Evolutionary conservation across 345 rosid genomes (phyloP).

Genomic region (Theobroma cacao): DNA sequence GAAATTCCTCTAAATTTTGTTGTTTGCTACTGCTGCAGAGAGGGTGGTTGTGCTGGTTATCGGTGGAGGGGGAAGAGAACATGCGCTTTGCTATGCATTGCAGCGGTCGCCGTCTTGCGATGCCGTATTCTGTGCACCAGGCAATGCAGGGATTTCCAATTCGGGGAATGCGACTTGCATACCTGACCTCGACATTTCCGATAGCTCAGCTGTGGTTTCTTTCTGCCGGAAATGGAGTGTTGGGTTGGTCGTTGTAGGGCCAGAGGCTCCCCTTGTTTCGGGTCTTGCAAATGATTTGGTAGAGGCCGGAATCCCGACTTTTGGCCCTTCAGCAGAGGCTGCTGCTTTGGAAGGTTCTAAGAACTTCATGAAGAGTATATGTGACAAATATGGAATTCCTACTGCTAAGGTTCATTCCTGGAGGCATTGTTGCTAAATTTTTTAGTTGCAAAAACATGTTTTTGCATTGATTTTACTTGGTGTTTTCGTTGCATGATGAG

Average conservation of each 20-base stretch:
- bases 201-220: conserved; percentile 62
- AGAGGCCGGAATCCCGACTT: conserved; percentile 68
- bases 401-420: conserved; percentile 74
- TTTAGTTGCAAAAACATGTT: background rate
- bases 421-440: background rate
- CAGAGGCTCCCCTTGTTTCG: conserved; percentile 92
- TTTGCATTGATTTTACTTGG: background rate
- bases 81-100: conserved; percentile 85
- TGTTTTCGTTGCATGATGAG: too few species aligned
- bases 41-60: conserved; percentile 76
- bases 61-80: conserved; percentile 98
- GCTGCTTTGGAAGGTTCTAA: conserved; percentile 98
- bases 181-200: conserved; percentile 52
- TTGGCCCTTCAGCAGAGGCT: conserved; percentile 94
- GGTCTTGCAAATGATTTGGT: conserved; percentile 80
- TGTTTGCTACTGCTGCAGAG: conserved; percentile 40
- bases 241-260: conserved; percentile 85
- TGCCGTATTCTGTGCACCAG: conserved; percentile 85
- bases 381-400: conserved; percentile 84
- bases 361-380: conserved; percentile 86
- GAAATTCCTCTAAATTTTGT: background rate
- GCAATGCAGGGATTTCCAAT: conserved; percentile 79
- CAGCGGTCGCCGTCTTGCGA: conserved; percentile 70
- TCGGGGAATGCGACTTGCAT: conserved; percentile 85
- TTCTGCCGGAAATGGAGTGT: conserved; percentile 65